Base-by-base conservation (phyloP, 148 eudicot species). In the Nyssa sinensis region DNA sequence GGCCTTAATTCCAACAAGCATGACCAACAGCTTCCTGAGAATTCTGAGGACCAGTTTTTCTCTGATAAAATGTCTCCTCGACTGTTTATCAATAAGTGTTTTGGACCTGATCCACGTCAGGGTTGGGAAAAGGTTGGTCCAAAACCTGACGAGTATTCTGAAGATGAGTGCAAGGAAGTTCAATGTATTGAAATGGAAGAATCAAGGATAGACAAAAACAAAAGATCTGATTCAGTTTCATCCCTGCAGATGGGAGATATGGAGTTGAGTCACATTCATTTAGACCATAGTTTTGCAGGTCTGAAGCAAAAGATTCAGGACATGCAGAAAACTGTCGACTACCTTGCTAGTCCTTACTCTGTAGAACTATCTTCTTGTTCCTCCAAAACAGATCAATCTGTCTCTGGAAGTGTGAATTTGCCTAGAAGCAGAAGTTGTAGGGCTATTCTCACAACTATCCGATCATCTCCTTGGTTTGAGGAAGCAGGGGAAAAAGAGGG, bases 161-260 rank as follows among this genome's bases (percentile, higher is more conserved):
- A 90, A 73, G 94, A 85, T 60, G 72, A 80, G 62, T 86, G 88
- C 79, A 93, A 84, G 81, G 96, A 95, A 67, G 97, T 88, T 71
- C 89, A 77, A 63, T 85, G 87, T 75, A 78, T 90, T 69, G 92
- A 89, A 79, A 76, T 76, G 35, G 81, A 84, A 69, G 84, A 75
- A 30, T 44, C 67, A 11, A 74, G 65, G 34, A 69, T 35, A 33
- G 69, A 78, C 55, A 78, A 55, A 28, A 82, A 73, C 69, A 9
- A 68, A 9, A 77, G 72, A 66, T 11, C 73, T 33, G 77, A 75
- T 72, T 47, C 44, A 37, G 23, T 62, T 69, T 31, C 83, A 62
- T 73, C 80, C 16, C 76, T 73, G 57, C 66, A 69, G 28, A 76
- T 80, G 4, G 79, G 62, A 74, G 82, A 77, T 30, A 63, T 25